Evolutionary conservation across 2,329 filamentous ascomycete species (phyloP), one percentile per base, ranked within the genome.

Genomic region (Fusarium virguliforme): DNA sequence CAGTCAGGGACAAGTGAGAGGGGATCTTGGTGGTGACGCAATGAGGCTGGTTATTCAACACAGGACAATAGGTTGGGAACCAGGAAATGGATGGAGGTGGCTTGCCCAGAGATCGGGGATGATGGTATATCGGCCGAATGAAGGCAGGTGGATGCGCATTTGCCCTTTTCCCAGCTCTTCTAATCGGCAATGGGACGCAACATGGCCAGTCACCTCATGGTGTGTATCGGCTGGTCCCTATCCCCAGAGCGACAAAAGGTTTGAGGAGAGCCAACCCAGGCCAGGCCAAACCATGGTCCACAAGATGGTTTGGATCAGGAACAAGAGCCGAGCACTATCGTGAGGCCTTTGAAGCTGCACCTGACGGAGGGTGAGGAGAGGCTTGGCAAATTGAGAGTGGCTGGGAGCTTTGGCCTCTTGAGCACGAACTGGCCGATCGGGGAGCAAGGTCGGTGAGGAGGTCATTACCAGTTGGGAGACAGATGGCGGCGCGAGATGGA

Each of bases 321-420:
- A 51, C 59, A 24, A 38, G 18, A 59, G 26, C 13, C 10, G 12
- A 18, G 18, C 13, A 43, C 18, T 18, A 18, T 18, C 18, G 38
- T 46, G 59, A 60, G 41, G 46, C 48, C 34, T 41, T 50, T 46
- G 28, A 38, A 18, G 46, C 22, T 32, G 28, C 26, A 22, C 34
- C 41, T 60, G 26, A 15, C 22, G 46, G 32, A 34, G 35, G 40
- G 35, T 43, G 22, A 46, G 18, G 46, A 34, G 18, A 28, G 41
- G 38, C 46, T 34, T 60, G 43, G 57, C 58, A 28, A 38, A 43
- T 58, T 58, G 48, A 38, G 50, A 41, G 66, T 72, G 65, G 65
- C 70, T 67, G 62, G 65, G 55, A 71, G 69, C 69, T 71, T 71
- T 61, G 69, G 54, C 65, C 63, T 58, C 57, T 60, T 28, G 34